These are phyloP conservation scores for Flueggea neowawraea DNA, from an alignment of 441 rosid genomes.

Conservation along the genomic window DNA sequence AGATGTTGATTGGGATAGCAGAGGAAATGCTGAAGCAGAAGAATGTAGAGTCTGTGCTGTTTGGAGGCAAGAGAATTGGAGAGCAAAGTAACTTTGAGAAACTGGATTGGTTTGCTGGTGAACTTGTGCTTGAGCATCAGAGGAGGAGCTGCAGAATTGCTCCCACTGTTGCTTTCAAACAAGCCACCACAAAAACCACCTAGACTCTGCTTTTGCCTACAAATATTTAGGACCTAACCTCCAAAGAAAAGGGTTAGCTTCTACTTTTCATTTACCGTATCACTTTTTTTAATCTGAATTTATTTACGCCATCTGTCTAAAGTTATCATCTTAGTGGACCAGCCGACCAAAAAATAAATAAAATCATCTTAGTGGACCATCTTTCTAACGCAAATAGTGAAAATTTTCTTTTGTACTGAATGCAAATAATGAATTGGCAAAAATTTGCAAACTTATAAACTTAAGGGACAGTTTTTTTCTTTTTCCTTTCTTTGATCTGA, in stretches of 20 bases:
- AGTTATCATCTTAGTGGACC: slow-evolving; percentile 21
- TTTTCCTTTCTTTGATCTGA: too few species aligned
- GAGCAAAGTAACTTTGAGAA: slow-evolving; percentile 79
- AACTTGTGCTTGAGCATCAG: slow-evolving; percentile 91
- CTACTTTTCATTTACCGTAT: neutral
- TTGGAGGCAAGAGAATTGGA: slow-evolving; percentile 74
- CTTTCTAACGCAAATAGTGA: slow-evolving; percentile 15
- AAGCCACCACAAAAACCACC: slow-evolving; percentile 29
- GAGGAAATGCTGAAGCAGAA: slow-evolving; percentile 96
- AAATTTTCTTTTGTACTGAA: slow-evolving; percentile 4
- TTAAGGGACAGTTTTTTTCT: too few species aligned
- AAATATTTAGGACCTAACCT: neutral
- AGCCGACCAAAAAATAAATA: too few species aligned
- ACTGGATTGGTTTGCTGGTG: slow-evolving; percentile 81
- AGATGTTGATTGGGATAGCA: slow-evolving; percentile 60
- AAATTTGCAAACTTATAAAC: slow-evolving; percentile 1
- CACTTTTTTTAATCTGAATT: neutral
- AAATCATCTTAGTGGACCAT: slow-evolving; percentile 24
- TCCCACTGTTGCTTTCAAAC: slow-evolving; percentile 98
- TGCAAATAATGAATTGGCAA: slow-evolving; percentile 22
- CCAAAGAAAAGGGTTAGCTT: neutral
- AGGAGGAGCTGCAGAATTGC: slow-evolving; percentile 90
- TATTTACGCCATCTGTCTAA: slow-evolving; percentile 2
- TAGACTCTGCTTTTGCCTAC: slow-evolving; percentile 11
- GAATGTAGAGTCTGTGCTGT: slow-evolving; percentile 88